Evolutionary conservation across 768 basidiomycete genomes (phyloP).

Genomic region (Mycena belliarum): DNA sequence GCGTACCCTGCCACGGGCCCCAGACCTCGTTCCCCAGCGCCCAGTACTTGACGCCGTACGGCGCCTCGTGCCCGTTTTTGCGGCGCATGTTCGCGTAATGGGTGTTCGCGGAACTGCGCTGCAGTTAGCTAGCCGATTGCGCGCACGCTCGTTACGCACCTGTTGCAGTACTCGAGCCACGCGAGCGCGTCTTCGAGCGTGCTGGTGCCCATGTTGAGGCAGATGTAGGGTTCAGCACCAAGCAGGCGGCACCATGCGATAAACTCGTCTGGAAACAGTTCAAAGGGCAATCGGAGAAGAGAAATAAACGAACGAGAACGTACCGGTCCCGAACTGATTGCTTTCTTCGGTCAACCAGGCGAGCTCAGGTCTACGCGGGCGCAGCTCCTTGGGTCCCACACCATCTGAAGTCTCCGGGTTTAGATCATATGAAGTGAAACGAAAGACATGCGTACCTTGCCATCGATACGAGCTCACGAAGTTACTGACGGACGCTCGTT

Average conservation of each 20-base stretch:
- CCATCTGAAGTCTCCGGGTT: constrained; percentile 38
- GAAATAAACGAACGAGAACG: background rate
- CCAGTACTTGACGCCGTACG: constrained; percentile 51
- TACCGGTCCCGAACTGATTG: constrained; percentile 61
- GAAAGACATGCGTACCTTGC: constrained; percentile 36
- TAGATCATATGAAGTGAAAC: background rate
- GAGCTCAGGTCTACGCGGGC: constrained; percentile 57
- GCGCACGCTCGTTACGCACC: constrained; percentile 26
- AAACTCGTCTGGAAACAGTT: constrained; percentile 42
- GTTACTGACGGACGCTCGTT: constrained; percentile 34
- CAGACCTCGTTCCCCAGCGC: constrained; percentile 23
- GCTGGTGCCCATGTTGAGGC: constrained; percentile 66
- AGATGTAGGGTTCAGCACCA: constrained; percentile 58
- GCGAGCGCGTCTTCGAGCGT: constrained; percentile 59
- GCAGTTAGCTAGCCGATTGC: background rate
- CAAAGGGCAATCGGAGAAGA: background rate
- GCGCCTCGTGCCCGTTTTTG: constrained; percentile 57
- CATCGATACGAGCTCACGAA: constrained; percentile 58
- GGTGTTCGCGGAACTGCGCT: constrained; percentile 36
- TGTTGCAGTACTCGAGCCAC: constrained; percentile 67
- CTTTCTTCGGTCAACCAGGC: constrained; percentile 63
- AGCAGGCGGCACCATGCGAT: constrained; percentile 54
- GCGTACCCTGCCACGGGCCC: constrained; percentile 52
- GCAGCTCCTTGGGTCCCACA: constrained; percentile 48
- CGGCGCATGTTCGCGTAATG: constrained; percentile 59